Evolutionary conservation across 345 rosid genomes (phyloP).

Genomic region (Brassica carinata): DNA sequence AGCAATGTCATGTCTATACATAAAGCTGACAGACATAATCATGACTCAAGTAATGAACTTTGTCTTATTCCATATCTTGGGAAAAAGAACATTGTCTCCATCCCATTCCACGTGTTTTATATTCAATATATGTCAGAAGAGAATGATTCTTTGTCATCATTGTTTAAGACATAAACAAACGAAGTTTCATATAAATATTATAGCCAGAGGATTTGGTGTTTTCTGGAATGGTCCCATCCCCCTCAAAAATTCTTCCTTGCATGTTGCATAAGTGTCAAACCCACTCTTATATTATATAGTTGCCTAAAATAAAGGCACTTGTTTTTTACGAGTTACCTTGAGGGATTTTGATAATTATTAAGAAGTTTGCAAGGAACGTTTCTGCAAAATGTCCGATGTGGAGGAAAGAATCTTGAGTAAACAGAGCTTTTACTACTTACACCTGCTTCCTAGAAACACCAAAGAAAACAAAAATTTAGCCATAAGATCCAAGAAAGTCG

Average conservation of each 20-base stretch:
- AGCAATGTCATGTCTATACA: conserved; percentile 18
- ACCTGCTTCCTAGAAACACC: conserved; percentile 18
- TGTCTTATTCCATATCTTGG: conserved; percentile 36
- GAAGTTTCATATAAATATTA: conserved; percentile 28
- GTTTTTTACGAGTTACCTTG: neutral
- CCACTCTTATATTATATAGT: neutral
- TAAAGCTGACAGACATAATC: conserved; percentile 3
- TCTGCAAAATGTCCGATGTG: conserved; percentile 47
- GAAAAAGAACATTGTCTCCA: conserved; percentile 39
- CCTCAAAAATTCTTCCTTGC: conserved; percentile 11
- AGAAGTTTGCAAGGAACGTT: conserved; percentile 8
- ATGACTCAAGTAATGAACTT: conserved; percentile 39
- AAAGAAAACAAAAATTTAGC: conserved; percentile 23
- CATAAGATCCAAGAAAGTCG: conserved; percentile 27
- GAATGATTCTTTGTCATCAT: conserved; percentile 34
- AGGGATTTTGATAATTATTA: neutral
- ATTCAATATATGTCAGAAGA: conserved; percentile 22
- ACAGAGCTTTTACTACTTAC: conserved; percentile 33
- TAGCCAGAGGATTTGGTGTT: conserved; percentile 41
- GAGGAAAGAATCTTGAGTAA: conserved; percentile 39
- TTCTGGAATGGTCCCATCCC: conserved; percentile 50
- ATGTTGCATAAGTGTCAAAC: conserved; percentile 22
- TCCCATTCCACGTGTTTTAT: conserved; percentile 21
- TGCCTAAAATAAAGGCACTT: neutral
- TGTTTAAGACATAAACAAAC: conserved; percentile 39